phyloP scores from a whole-genome alignment of 306 rosid species.

The Clitoria ternatea region DNA sequence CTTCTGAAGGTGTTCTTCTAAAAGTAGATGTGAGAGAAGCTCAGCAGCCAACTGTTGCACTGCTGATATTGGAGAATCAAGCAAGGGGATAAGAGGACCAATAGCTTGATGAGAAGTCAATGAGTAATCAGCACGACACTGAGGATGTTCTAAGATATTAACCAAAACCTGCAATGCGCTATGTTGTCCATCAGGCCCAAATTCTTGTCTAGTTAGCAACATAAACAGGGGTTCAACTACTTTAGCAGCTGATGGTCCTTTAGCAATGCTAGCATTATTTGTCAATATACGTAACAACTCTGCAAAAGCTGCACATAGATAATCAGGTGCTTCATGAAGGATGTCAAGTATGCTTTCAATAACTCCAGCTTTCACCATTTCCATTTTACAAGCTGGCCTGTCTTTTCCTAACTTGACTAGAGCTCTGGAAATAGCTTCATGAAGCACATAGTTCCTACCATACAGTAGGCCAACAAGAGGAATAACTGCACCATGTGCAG shows the following conservation, averaged over 20 bases:
- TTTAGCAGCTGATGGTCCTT: conserved; percentile 92
- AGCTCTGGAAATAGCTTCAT: conserved; percentile 94
- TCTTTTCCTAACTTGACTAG: conserved; percentile 97
- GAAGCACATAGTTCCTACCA: conserved; percentile 87
- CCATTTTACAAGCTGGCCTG: conserved; percentile 89
- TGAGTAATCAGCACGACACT: conserved; percentile 83
- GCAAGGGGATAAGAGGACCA: conserved; percentile 91
- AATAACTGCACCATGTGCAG: conserved; percentile 95
- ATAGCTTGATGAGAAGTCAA: conserved; percentile 77
- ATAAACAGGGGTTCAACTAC: conserved; percentile 88
- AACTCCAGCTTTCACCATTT: conserved; percentile 97
- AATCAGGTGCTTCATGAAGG: conserved; percentile 95
- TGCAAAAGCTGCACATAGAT: conserved; percentile 85
- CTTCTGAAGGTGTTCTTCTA: conserved; percentile 92
- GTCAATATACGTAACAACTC: conserved; percentile 95
- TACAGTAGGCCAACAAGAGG: conserved; percentile 94
- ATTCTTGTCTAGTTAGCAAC: conserved; percentile 82
- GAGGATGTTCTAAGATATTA: conserved; percentile 93
- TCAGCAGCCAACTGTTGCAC: conserved; percentile 97
- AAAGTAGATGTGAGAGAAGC: conserved; percentile 88
- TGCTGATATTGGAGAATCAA: conserved; percentile 84
- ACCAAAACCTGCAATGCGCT: conserved; percentile 97
- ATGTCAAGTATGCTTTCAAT: conserved; percentile 88
- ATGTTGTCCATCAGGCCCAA: conserved; percentile 98
- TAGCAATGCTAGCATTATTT: conserved; percentile 95